Evolutionary conservation across 1,284 basidiomycete species (phyloP).

Genomic region (Cryptococcus sp.): DNA sequence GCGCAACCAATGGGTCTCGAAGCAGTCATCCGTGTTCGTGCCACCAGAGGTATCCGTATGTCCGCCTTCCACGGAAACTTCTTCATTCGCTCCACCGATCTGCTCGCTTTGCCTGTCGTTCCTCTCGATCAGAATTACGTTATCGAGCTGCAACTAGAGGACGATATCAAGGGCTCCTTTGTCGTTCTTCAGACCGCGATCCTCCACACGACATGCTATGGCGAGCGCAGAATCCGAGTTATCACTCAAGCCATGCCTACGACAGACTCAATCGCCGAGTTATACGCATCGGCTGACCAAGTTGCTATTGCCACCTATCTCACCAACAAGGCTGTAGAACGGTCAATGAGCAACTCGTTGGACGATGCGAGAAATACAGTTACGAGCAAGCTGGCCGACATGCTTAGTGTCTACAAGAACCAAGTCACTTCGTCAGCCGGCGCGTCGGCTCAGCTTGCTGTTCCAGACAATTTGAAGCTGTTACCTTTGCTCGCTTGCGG

Average conservation of each 20-base stretch:
- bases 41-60: conserved; percentile 91
- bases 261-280: conserved; percentile 86
- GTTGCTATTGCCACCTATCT: conserved; percentile 85
- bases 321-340: conserved; percentile 96
- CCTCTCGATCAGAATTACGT: conserved; percentile 96
- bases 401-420: conserved; percentile 88
- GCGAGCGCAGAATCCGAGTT: conserved; percentile 94
- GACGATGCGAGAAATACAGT: conserved; percentile 93
- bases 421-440: conserved; percentile 92
- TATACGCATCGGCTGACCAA: conserved; percentile 95
- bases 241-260: conserved; percentile 91
- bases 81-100: conserved; percentile 96
- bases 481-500: conserved; percentile 87
- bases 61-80: conserved; percentile 99
- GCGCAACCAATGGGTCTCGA: conserved; percentile 95
- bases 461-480: conserved; percentile 91
- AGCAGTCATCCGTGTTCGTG: conserved; percentile 95
- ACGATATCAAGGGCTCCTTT: conserved; percentile 86
- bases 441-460: conserved; percentile 88
- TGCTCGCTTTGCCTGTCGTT: conserved; percentile 94
- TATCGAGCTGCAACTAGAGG: conserved; percentile 96
- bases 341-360: conserved; percentile 75
- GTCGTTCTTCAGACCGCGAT: conserved; percentile 97
- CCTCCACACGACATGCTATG: conserved; percentile 92
- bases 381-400: conserved; percentile 86